Base-by-base conservation (phyloP, 2,329 filamentous ascomycete genomes). In the Epichloe scottii region DNA sequence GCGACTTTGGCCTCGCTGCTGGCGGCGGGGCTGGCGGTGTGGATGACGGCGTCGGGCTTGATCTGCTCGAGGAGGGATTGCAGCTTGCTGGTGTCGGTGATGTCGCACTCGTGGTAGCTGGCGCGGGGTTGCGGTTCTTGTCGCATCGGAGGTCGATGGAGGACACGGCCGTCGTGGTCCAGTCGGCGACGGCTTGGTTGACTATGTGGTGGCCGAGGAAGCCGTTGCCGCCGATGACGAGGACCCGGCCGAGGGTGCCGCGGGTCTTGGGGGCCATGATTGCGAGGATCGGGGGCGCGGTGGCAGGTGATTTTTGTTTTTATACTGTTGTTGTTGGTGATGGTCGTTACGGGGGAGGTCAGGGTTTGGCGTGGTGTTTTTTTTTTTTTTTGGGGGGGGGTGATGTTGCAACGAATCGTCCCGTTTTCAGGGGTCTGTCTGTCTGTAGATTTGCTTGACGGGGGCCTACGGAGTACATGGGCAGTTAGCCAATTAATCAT, bases 131-230 rank as follows among this genome's bases (percentile, higher is more conserved):
- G 68, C 84, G 79, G 71, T 91, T 89, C 63, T 79, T 75, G 51
- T 75, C 73, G 63, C 84, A 88, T 57, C 75, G 78, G 57, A 91
- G 74, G 66, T 91, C 87, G 59, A 90, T 69, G 17, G 87, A 85
- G 46, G 81, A 78, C 40, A 91, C 79, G 56, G 75, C 69, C 53
- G 67, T 68, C 55, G 73, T 72, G 52, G 61, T 62, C 70, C 70
- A 73, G 40, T 63, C 61, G 41, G 78, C 76, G 60, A 87, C 73
- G 52, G 88, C 76, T 62, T 87, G 77, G 67, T 83, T 79, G 63
- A 91, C 84, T 59, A 91, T 84, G 70, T 91, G 85, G 69, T 87
- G 84, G 64, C 87, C 87, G 15, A 93, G 77, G 69, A 93, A 91
- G 57, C 87, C 87, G 65, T 87, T 90, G 64, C 87, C 87, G 61